Percentiles rank a stretch among this genome's conserved stretches.
phyloP scores from a whole-genome alignment of 148 eudicot genomes.

The Vaccinium darrowii region DNA sequence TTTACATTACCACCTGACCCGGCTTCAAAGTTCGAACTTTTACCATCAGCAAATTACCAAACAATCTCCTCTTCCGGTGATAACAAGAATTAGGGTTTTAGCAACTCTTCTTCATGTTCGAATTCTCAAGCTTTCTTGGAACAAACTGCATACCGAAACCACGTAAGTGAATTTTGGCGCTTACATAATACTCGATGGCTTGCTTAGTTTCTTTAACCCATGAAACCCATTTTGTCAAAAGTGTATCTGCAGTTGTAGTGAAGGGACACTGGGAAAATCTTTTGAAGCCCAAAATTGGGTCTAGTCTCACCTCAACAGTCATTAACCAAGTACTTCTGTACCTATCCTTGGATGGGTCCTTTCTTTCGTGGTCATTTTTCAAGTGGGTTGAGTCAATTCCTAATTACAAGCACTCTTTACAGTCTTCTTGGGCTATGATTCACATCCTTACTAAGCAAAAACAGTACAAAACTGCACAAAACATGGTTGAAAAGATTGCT shows the following conservation, averaged over 20 bases:
- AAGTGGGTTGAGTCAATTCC: slow-evolving; percentile 67
- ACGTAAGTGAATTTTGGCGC: background rate
- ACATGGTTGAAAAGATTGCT: slow-evolving; percentile 71
- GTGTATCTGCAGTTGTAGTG: slow-evolving; percentile 44
- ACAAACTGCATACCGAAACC: background rate
- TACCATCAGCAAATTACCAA: background rate
- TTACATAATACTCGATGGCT: slow-evolving; percentile 27
- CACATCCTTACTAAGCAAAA: slow-evolving; percentile 51
- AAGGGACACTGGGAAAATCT: slow-evolving; percentile 67
- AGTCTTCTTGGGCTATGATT: slow-evolving; percentile 69
- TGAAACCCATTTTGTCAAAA: slow-evolving; percentile 46
- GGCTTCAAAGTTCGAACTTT: background rate
- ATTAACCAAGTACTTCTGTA: slow-evolving; percentile 43
- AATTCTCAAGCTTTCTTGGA: background rate
- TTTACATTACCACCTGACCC: background rate
- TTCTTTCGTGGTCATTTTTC: slow-evolving; percentile 54
- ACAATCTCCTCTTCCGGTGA: background rate
- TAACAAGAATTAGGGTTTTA: slow-evolving; percentile 4
- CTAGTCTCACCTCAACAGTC: slow-evolving; percentile 50
- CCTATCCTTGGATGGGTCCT: slow-evolving; percentile 27
- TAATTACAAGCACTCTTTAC: slow-evolving; percentile 65
- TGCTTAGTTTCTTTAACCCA: slow-evolving; percentile 23
- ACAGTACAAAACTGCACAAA: slow-evolving; percentile 61
- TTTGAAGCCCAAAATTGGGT: slow-evolving; percentile 52
- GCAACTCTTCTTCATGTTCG: background rate